Conservation (phyloP, 2,329 filamentous ascomycete species). For the Colletotrichum caudatum region DNA sequence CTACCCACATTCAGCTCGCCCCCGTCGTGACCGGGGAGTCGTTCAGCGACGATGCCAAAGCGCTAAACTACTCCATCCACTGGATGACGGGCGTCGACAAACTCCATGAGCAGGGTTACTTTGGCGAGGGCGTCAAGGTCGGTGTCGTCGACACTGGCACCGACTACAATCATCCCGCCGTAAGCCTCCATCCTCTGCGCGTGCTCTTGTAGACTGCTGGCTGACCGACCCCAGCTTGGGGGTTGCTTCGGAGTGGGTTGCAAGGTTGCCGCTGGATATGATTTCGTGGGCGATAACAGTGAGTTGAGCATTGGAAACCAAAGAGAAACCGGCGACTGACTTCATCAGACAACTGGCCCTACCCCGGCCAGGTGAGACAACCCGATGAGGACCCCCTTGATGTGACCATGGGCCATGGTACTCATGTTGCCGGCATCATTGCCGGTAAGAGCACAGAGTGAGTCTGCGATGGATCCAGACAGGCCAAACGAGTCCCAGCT, state of each 20-base stretch:
- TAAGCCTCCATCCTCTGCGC: slow-evolving; percentile 31
- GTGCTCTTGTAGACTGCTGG: no score
- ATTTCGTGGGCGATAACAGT: slow-evolving; percentile 46
- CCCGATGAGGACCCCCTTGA: slow-evolving; percentile 64
- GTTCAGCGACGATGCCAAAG: slow-evolving; percentile 36
- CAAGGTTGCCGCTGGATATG: slow-evolving; percentile 46
- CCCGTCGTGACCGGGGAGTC: slow-evolving; percentile 29
- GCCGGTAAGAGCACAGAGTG: slow-evolving; percentile 20
- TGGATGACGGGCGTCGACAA: slow-evolving; percentile 55
- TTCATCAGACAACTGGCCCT: slow-evolving; percentile 36
- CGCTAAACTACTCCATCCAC: slow-evolving; percentile 51
- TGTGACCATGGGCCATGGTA: slow-evolving; percentile 49
- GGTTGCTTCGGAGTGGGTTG: slow-evolving; percentile 62
- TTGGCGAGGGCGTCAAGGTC: slow-evolving; percentile 54
- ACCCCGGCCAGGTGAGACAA: slow-evolving; percentile 42
- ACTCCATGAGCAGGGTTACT: slow-evolving; percentile 53
- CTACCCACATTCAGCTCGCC: slow-evolving; percentile 34
- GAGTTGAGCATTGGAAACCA: slow-evolving; percentile 22
- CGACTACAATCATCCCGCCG: slow-evolving; percentile 55
- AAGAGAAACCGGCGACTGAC: neutral
- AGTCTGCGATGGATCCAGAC: neutral
- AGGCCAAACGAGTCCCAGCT: neutral
- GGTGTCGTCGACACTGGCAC: slow-evolving; percentile 56
- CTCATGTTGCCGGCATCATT: slow-evolving; percentile 48
- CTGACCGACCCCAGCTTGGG: slow-evolving; percentile 49